phyloP scores from a whole-genome alignment of 306 rosid genomes.

The Trifolium fragiferum region DNA sequence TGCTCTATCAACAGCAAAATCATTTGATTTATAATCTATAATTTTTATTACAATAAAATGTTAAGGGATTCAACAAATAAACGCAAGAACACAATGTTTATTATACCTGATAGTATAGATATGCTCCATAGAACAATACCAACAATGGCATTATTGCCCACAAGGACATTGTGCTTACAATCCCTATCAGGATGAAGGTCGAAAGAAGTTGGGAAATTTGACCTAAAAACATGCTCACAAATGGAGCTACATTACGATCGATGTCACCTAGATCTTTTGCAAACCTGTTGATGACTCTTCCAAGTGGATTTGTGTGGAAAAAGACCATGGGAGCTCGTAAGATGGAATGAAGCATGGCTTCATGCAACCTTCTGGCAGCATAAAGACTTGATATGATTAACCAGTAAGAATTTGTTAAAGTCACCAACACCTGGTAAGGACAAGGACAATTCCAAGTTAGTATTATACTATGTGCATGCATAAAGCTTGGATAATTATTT shows the following conservation, averaged over 20 bases:
- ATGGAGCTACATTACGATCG: conserved; percentile 83
- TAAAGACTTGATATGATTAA: conserved; percentile 77
- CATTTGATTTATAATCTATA: conserved; percentile 3
- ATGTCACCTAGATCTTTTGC: conserved; percentile 96
- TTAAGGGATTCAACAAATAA: conserved; percentile 26
- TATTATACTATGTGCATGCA: conserved; percentile 26
- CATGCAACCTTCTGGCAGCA: conserved; percentile 87
- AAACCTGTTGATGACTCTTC: conserved; percentile 87
- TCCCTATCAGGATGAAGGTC: conserved; percentile 87
- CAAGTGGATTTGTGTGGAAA: conserved; percentile 93
- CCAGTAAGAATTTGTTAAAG: conserved; percentile 80
- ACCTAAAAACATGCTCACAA: conserved; percentile 78
- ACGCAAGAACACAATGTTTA: conserved; percentile 27
- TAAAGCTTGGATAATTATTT: conserved; percentile 2
- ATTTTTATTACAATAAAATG: conserved; percentile 15
- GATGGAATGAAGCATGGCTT: conserved; percentile 85
- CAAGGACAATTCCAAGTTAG: conserved; percentile 24
- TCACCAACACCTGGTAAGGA: conserved; percentile 66
- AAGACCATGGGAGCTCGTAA: conserved; percentile 92
- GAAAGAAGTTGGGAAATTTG: conserved; percentile 82
- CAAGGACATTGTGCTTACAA: conserved; percentile 91
- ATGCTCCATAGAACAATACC: conserved; percentile 82
- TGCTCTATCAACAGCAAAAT: conserved; percentile 65
- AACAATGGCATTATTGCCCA: conserved; percentile 96
- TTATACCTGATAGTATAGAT: conserved; percentile 85